Evolutionary conservation across 495 filamentous ascomycete genomes (phyloP).

Genomic region (Penicillium manginii): DNA sequence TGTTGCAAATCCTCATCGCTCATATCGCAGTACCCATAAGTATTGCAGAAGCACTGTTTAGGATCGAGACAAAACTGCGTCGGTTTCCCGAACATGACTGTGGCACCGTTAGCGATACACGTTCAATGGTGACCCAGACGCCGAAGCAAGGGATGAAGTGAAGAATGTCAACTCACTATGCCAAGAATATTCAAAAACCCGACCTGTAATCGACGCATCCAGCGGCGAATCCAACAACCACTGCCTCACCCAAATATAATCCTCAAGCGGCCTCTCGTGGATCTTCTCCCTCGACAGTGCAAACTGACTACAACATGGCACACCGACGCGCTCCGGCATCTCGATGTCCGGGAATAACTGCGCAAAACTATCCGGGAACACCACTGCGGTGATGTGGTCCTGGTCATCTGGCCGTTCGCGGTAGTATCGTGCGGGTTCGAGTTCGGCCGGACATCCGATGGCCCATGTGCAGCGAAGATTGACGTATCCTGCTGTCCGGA

Average conservation of each 20-base stretch:
- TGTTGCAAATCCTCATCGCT: slow-evolving; percentile 19
- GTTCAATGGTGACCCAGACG: too few relatives aligned
- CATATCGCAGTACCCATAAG: slow-evolving; percentile 41
- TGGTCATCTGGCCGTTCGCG: slow-evolving; percentile 27
- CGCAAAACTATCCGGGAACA: slow-evolving; percentile 33
- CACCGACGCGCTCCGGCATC: slow-evolving; percentile 37
- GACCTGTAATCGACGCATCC: slow-evolving; percentile 56
- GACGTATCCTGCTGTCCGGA: slow-evolving; percentile 46
- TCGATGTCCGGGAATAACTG: slow-evolving; percentile 43
- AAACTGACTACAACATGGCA: slow-evolving; percentile 71
- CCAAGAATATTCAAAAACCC: slow-evolving; percentile 73
- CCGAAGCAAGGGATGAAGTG: too few relatives aligned
- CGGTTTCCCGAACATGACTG: slow-evolving; percentile 33
- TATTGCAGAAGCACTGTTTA: slow-evolving; percentile 44
- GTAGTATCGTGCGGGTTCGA: slow-evolving; percentile 32
- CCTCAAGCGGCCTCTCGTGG: slow-evolving; percentile 39
- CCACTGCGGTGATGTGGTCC: slow-evolving; percentile 23
- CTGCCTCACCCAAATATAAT: slow-evolving; percentile 56
- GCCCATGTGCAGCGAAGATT: slow-evolving; percentile 51
- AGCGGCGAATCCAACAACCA: slow-evolving; percentile 65
- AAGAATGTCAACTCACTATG: slow-evolving; percentile 47
- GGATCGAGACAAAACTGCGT: slow-evolving; percentile 38
- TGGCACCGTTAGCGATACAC: background rate
- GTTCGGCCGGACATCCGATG: slow-evolving; percentile 46
- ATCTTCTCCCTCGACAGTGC: slow-evolving; percentile 59